Base-by-base conservation (phyloP, 257 asterid genomes). In the Gardenia jasminoides region DNA sequence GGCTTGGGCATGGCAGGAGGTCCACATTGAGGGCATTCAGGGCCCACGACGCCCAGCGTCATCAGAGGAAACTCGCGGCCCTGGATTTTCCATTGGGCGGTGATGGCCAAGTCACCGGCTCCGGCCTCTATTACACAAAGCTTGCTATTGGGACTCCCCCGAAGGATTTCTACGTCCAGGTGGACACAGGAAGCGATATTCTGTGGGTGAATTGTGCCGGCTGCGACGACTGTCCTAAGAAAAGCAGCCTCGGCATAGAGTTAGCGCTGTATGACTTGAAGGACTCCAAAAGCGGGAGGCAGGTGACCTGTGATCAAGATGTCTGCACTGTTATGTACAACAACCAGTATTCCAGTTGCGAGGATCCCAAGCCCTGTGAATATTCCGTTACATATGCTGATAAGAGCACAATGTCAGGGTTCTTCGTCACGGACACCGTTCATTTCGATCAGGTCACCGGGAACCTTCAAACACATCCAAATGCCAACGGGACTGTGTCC, bases 101-200 rank as follows among this genome's bases (percentile, higher is more conserved):
- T 9, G 39, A 82, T 68, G 83, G 68, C 17, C 76, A 54, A 67
- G 44, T 82, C 61, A 75, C 85, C 15, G 80, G 47, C 24, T 67
- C 79, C 3, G 85, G 94, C 70, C 93, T 92, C 61, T 90, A 90
- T 81, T 92, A 83, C 75, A 90, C 96, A 75, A 86, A 89, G 83
- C 91, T 92, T 76, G 82, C 91, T 31, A 82, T 92, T 86, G 97
- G 97, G 76, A 82, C 91, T 77, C 94, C 96, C 28, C 87, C 93
- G 4, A 87, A 67, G 80, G 92, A 89, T 76, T 92, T 82, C 88
- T 82, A 86, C 67, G 92, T 92, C 79, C 96, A 90, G 83, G 89
- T 92, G 59, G 97, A 92, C 73, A 90, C 97, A 12, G 97, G 97
- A 71, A 92, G 97, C 76, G 92, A 89, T 75, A 84, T 92, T 72